Base-by-base conservation (phyloP, 2,329 filamentous ascomycete genomes). In the Neofusicoccum ribis region DNA sequence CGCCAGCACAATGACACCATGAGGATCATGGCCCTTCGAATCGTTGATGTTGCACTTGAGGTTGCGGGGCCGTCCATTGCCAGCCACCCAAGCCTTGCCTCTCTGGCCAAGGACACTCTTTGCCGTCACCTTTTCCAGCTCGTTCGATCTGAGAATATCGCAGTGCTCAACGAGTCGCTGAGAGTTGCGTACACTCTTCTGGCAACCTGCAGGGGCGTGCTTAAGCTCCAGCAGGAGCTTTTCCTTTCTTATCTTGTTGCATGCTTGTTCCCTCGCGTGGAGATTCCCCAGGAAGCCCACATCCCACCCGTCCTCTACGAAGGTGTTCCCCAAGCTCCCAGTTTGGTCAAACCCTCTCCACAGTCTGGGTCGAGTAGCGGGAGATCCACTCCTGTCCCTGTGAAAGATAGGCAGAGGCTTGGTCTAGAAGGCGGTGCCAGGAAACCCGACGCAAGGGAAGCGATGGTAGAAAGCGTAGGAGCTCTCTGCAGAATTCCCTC, bases 401-500 rank as follows among this genome's bases (percentile, higher is more conserved):
- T 97, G 63, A 93, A 93, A 74, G 95, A 99, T 73, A 88, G 95
- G 62, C 93, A 96, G 76, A 95, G 92, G 75, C 85, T 98, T 41
- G 95, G 95, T 0, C 83, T 99, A 73, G 95, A 98, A 78, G 94
- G 95, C 1, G 93, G 94, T 8, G 88, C 91, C 41, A 86, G 95
- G 68, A 97, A 96, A 75, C 95, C 95, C 3, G 96, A 99, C 78
- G 93, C 95, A 36, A 87, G 95, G 70, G 95, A 99, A 81, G 93
- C 95, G 37, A 99, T 99, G 95, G 92, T 99, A 4, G 95, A 99
- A 79, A 96, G 91, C 71, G 90, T 99, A 50, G 93, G 94, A 41
- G 93, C 94, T 63, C 82, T 99, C 66, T 91, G 93, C 43, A 87
- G 96, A 47, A 97, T 99, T 83, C 93, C 95, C 0, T 93, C 89